These are phyloP conservation scores for Leishmania braziliensis DNA, from an alignment of 208 protist species.

Conservation along the genomic window DNA sequence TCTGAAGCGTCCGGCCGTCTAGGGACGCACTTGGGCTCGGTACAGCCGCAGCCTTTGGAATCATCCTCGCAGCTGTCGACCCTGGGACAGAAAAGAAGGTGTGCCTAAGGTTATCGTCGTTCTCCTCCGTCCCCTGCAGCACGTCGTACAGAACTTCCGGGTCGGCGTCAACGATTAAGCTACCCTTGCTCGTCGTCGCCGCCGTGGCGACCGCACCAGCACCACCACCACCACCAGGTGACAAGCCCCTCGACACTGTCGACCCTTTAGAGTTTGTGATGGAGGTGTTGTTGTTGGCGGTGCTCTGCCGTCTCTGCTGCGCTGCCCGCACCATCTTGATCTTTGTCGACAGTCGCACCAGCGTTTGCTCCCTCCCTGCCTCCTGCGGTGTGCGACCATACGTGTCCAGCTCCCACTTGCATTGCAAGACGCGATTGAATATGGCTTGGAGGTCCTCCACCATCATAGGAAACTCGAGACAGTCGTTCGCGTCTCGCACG, in stretches of 20 bases:
- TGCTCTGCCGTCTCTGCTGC: conserved; percentile 19
- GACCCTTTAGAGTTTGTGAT: too few species aligned
- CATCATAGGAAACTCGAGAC: conserved; percentile 68
- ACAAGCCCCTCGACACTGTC: background rate
- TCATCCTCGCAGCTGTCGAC: background rate
- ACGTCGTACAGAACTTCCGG: background rate
- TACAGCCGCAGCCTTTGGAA: conserved; percentile 1
- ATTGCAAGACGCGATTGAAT: conserved; percentile 57
- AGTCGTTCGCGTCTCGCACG: conserved; percentile 68
- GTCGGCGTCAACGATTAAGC: conserved; percentile 3
- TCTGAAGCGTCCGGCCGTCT: conserved; percentile 16
- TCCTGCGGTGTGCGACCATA: conserved; percentile 77
- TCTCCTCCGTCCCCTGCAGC: conserved; percentile 12
- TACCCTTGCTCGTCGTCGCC: conserved; percentile 12
- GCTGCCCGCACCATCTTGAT: conserved; percentile 35
- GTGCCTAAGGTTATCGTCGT: conserved; percentile 12
- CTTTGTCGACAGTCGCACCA: conserved; percentile 36
- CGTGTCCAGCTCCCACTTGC: conserved; percentile 80
- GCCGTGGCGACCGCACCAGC: background rate
- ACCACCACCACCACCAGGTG: background rate
- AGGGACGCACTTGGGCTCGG: conserved; percentile 20
- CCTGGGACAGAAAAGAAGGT: conserved; percentile 6
- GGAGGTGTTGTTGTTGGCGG: background rate
- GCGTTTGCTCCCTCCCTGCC: conserved; percentile 41
- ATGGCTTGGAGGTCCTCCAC: conserved; percentile 73